These are phyloP conservation scores for Aspergillus nomiae DNA, from an alignment of 2,329 filamentous ascomycete genomes.

Conservation along the genomic window DNA sequence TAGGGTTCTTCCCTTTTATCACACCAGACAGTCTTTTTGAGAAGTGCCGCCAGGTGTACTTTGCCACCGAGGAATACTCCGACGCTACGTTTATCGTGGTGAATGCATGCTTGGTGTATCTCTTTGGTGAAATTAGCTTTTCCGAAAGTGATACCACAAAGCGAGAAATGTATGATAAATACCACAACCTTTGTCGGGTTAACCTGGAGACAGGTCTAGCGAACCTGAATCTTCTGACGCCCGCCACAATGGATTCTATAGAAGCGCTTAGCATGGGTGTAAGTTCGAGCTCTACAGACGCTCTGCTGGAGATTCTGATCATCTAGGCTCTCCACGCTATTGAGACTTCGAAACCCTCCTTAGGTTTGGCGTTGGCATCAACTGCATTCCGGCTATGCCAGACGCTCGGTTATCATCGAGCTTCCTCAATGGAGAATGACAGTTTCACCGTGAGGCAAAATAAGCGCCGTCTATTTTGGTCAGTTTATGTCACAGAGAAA, in stretches of 20 bases:
- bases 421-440: constrained; percentile 30
- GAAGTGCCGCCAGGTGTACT: constrained; percentile 47
- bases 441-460: constrained; percentile 30
- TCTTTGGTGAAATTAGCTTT: constrained; percentile 38
- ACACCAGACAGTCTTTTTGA: constrained; percentile 36
- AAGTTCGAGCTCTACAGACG: constrained; percentile 23
- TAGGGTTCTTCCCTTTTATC: constrained; percentile 38
- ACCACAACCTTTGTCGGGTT: constrained; percentile 39
- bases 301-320: constrained; percentile 7
- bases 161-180: constrained; percentile 30
- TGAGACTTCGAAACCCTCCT: constrained; percentile 62
- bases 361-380: constrained; percentile 65
- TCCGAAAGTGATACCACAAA: constrained; percentile 20
- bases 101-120: constrained; percentile 40
- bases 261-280: constrained; percentile 63
- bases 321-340: constrained; percentile 61
- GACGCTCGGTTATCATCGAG: constrained; percentile 61
- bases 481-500: constrained; percentile 61
- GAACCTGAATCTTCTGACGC: constrained; percentile 59
- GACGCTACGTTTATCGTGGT: constrained; percentile 43
- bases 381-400: constrained; percentile 63
- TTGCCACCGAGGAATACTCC: constrained; percentile 45
- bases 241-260: constrained; percentile 58
- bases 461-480: constrained; percentile 57
- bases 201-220: constrained; percentile 50